Percentiles rank a stretch among this genome's conserved stretches.
These are phyloP conservation scores for Collybia nuda DNA, from an alignment of 768 basidiomycete genomes.

Conservation along the genomic window DNA sequence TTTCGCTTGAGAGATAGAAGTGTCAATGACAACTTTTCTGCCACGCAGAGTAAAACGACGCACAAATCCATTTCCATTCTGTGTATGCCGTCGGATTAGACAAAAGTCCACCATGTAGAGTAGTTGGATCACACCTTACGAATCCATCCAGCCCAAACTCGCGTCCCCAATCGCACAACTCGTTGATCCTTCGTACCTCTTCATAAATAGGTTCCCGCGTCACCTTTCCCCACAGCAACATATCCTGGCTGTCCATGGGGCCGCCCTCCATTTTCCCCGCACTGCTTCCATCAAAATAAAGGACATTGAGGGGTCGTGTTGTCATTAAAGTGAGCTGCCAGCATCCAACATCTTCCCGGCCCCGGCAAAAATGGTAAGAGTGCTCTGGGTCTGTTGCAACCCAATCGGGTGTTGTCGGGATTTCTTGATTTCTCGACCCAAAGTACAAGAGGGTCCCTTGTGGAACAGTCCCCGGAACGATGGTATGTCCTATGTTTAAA, in stretches of 20 bases:
- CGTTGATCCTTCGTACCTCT: slow-evolving; percentile 26
- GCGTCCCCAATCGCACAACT: slow-evolving; percentile 45
- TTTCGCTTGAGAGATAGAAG: slow-evolving; percentile 30
- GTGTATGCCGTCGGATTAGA: background rate
- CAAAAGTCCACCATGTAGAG: background rate
- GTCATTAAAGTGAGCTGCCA: slow-evolving; percentile 40
- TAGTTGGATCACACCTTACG: slow-evolving; percentile 33
- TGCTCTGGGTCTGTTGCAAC: slow-evolving; percentile 38
- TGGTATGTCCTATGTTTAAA: no score
- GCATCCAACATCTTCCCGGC: slow-evolving; percentile 20
- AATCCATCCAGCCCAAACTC: slow-evolving; percentile 42
- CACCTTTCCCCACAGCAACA: slow-evolving; percentile 2
- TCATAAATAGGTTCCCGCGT: slow-evolving; percentile 7
- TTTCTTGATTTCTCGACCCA: slow-evolving; percentile 22
- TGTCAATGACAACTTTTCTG: background rate
- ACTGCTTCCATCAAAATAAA: slow-evolving; percentile 55
- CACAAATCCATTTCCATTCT: slow-evolving; percentile 55
- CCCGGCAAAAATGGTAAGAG: slow-evolving; percentile 35
- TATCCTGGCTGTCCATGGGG: background rate
- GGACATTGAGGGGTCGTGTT: slow-evolving; percentile 38
- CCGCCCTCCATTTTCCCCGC: slow-evolving; percentile 36
- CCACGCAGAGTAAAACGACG: slow-evolving; percentile 11
- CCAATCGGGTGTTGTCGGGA: slow-evolving; percentile 35
- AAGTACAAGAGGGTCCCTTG: slow-evolving; percentile 37
- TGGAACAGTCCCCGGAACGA: no score